Base-by-base conservation (phyloP, 1,284 basidiomycete species). In the Cryptococcus sp. region DNA sequence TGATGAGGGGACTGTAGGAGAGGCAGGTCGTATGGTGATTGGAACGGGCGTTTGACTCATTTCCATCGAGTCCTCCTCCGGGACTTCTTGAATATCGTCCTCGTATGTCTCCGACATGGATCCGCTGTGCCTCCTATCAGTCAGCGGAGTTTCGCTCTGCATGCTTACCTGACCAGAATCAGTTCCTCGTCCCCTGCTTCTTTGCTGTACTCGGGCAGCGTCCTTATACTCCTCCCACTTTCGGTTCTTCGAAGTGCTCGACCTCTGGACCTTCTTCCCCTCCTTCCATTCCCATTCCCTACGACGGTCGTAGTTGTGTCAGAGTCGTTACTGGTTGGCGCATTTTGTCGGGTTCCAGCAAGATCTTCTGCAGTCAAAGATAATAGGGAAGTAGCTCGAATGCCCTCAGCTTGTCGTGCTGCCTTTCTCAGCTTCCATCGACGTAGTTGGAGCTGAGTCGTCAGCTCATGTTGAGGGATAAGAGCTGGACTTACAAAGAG, bases 161-260 rank as follows among this genome's bases (percentile, higher is more conserved):
- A 14, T 22, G 62, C 66, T 47, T 49, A 66, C 63, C 65, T 54
- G 32, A 70, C 61, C n/a, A 72, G 51, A 2, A 69, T 62, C 14
- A 67, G 28, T 56, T 72, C 69, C 54, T 69, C 63, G 36, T 70
- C 67, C 14, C 69, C 67, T 13, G 67, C 66, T 36, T 72, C 63
- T 42, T 64, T 64, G 36, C 63, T 66, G 55, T 72, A 72, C 32
- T 45, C 58, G 1, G 69, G 69, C 39, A 72, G 46, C 10, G 67
- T 72, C 50, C 61, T 57, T 4, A 72, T 53, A 50, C 63, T 70
- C 28, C 53, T 24, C 2, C 69, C 69, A 53, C 66, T 68, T 50
- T 69, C 66, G 18, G 63, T 68, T 11, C 69, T 40, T 42, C 64
- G 48, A 23, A 67, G 24, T 21, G 50, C 39, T 14, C 53, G 54